Base-by-base conservation (phyloP, 345 rosid species). In the Durio zibethinus region DNA sequence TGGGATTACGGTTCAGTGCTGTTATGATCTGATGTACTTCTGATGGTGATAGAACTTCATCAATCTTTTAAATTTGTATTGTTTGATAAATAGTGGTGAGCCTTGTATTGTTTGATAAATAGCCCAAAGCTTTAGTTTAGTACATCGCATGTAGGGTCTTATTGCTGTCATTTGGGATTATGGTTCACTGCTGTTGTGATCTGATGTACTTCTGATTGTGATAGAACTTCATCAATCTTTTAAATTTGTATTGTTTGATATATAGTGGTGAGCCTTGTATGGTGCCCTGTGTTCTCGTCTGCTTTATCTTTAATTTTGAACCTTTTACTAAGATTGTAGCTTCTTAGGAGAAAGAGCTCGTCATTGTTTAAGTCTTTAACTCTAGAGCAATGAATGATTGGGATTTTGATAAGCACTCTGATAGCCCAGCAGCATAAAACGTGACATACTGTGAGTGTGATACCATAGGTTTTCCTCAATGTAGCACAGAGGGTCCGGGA, bases 271-370 rank as follows among this genome's bases (percentile, higher is more conserved):
- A 52, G 20, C n/a, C 2, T 5, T 33, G 29, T 33, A 31, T 6
- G 27, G 27, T 31, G 5, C 76, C 43, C 7, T 65, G 57, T 18
- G 25, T 45, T 80, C 54, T 25, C 48, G 50, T 43, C 68, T 72
- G 69, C 36, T 33, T 67, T 42, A 38, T 57, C 20, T 62, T 27
- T 40, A 16, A 52, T 33, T 59, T 78, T 70, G 54, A 73, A 76
- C n/a, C 48, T 10, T 16, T 38, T 21, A 38, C 20, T 72, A 20
- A 52, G 45, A 33, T 52, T 6, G 20, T 35, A 1, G 45, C 52
- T 20, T 52, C 62, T 71, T n/a, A 35, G 16, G 74, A 50, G 27
- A 31, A 29, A 48, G 42, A 71, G 5, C 36, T 23, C 35, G 25
- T 33, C 11, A 6, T 15, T 18, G 42, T 48, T 70, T 47, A 25